Evolutionary conservation across 768 basidiomycete genomes (phyloP), one percentile per base, ranked within the genome.

Genomic region (Solioccasus polychromus): DNA sequence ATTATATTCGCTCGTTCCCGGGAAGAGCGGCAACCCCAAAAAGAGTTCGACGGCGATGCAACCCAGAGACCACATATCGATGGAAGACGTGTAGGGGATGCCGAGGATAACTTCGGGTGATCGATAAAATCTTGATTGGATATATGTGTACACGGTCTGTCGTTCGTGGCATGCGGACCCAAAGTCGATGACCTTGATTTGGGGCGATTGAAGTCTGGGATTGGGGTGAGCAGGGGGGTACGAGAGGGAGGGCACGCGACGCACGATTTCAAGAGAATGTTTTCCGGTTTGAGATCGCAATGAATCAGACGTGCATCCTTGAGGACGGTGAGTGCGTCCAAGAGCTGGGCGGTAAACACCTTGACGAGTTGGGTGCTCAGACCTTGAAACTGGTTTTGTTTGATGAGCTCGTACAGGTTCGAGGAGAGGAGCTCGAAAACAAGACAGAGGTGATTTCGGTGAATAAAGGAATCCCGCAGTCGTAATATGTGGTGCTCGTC

Each of bases 91-190:
- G 66, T 99, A 98, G 11, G 93, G 84, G 65, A 97, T 83, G 12
- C 93, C 93, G 20, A 99, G 75, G 23, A 99, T 76, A 15, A 99
- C 96, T 70, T 99, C 96, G 11, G 96, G 96, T 2, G 92, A 95
- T 35, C 96, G 88, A 66, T 99, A 99, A 72, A 99, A 99, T 39
- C 96, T 80, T 8, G 94, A 97, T 63, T 99, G 96, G 64, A 99
- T 98, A 70, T 99, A 99, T 4, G 96, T 99, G 67, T 99, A 99
- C 34, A 98, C 93, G n/a, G 95, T 99, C 68, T 97, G 94, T 58
- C 91, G 85, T 70, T 98, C 96, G 63, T 97, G 94, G 64, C 96
- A 99, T 15, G 96, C 93, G 5, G 94, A 97, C 32, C 96, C 96
- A 70, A 98, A 98, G 71, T 98, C 95, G 62, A 99, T 98, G 42